phyloP scores from a whole-genome alignment of 352 stramenopile genomes.

The Blastocystis sp. region DNA sequence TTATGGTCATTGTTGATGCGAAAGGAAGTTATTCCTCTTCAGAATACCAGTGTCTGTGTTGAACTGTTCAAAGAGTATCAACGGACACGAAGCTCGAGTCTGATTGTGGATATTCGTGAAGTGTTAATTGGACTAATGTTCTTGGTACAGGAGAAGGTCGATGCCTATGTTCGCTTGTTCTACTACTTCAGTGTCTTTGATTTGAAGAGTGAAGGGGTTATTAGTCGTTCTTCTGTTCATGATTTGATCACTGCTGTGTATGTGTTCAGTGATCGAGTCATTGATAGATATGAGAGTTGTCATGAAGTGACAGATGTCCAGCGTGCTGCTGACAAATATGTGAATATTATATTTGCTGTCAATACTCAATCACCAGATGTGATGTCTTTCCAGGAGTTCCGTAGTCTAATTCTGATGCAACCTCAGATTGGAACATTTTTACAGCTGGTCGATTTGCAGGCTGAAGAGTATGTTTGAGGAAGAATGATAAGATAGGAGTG shows the following conservation, averaged over 20 bases:
- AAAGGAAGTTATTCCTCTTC: neutral
- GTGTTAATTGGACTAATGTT: neutral
- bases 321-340: constrained; percentile 23
- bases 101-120: neutral
- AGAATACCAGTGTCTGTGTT: neutral
- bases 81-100: neutral
- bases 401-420: constrained; percentile 21
- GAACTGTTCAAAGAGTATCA: constrained; percentile 35
- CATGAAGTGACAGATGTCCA: neutral
- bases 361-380: constrained; percentile 5
- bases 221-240: neutral
- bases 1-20: constrained; percentile 1
- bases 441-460: neutral
- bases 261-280: neutral
- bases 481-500: neutral
- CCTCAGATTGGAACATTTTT: constrained; percentile 15
- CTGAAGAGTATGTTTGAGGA: neutral
- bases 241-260: constrained; percentile 34
- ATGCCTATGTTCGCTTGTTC: neutral
- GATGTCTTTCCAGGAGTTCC: constrained; percentile 41
- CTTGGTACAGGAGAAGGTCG: neutral
- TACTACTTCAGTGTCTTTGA: constrained; percentile 35
- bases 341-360: constrained; percentile 21
- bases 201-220: neutral
- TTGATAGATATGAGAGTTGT: neutral